These are phyloP conservation scores for Pharnaceum exiguum DNA, from an alignment of 148 eudicot genomes.

Conservation along the genomic window DNA sequence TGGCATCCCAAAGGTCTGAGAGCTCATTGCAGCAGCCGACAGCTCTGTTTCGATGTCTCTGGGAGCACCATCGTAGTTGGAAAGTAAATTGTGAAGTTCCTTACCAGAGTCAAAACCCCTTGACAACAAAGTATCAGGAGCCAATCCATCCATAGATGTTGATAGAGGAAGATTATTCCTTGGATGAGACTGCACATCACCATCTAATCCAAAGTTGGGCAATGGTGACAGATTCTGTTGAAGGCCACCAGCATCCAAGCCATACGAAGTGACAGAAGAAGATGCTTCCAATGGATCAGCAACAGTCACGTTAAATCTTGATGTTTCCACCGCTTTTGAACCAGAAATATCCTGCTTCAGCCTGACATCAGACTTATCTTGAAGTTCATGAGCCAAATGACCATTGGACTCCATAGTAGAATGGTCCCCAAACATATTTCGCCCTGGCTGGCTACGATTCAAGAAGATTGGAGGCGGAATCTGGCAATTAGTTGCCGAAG, in stretches of 20 bases:
- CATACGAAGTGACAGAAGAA: conserved; percentile 78
- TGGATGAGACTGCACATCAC: conserved; percentile 75
- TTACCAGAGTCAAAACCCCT: conserved; percentile 91
- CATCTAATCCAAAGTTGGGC: conserved; percentile 56
- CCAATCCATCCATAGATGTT: conserved; percentile 47
- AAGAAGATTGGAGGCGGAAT: conserved; percentile 44
- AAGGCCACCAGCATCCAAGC: conserved; percentile 68
- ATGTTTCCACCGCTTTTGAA: conserved; percentile 53
- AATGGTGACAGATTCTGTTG: conserved; percentile 54
- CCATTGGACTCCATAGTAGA: conserved; percentile 42
- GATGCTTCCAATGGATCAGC: conserved; percentile 67
- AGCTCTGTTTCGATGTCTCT: conserved; percentile 78
- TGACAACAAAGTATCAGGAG: conserved; percentile 88
- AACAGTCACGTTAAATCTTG: conserved; percentile 44
- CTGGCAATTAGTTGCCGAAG: conserved; percentile 72
- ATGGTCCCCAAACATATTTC: conserved; percentile 36
- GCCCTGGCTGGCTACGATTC: conserved; percentile 45
- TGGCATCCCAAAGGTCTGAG: conserved; percentile 81
- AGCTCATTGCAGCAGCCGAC: conserved; percentile 67
- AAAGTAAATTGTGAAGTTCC: conserved; percentile 70
- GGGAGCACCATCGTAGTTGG: conserved; percentile 55
- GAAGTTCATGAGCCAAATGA: conserved; percentile 43
- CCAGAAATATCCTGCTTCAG: conserved; percentile 49
- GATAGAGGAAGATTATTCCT: conserved; percentile 52
- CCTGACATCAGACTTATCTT: conserved; percentile 41